These are phyloP conservation scores for Wickerhamiella kazuoi DNA, from an alignment of 805 yeast genomes.

Conservation along the genomic window DNA sequence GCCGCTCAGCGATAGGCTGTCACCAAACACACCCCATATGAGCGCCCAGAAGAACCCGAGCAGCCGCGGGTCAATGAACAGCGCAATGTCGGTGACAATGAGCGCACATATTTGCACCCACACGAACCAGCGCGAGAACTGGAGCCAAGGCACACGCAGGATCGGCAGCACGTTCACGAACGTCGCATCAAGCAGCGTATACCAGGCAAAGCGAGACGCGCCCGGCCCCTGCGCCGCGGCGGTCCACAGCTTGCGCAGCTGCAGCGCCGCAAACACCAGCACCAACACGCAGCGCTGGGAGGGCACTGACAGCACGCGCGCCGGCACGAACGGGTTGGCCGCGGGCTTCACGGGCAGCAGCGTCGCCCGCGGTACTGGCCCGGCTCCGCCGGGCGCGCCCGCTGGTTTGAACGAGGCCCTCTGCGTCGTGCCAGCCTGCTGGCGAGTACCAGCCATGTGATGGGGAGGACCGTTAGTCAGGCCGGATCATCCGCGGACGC, in stretches of 20 bases:
- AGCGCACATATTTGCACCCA: constrained; percentile 30
- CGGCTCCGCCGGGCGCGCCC: no score
- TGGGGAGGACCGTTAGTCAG: no score
- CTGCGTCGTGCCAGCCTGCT: no score
- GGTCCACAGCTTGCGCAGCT: neutral
- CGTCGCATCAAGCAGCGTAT: constrained; percentile 38
- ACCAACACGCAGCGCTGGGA: neutral
- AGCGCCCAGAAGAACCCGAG: constrained; percentile 11
- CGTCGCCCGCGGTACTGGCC: no score
- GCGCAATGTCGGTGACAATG: constrained; percentile 31
- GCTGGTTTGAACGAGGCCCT: no score
- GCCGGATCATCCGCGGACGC: no score
- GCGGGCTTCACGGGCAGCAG: no score
- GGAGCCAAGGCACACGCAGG: constrained; percentile 57
- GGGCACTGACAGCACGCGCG: neutral
- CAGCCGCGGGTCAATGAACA: constrained; percentile 6
- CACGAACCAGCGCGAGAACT: constrained; percentile 42
- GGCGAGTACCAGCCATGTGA: no score
- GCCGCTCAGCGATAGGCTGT: constrained; percentile 22
- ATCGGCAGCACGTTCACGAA: constrained; percentile 56
- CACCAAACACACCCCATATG: constrained; percentile 15
- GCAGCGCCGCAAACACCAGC: neutral
- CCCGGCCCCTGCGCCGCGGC: neutral
- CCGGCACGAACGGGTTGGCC: neutral
- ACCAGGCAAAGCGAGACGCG: neutral